These are phyloP conservation scores for Porogramme epimiltina DNA, from an alignment of 1,284 basidiomycete species.

Conservation along the genomic window DNA sequence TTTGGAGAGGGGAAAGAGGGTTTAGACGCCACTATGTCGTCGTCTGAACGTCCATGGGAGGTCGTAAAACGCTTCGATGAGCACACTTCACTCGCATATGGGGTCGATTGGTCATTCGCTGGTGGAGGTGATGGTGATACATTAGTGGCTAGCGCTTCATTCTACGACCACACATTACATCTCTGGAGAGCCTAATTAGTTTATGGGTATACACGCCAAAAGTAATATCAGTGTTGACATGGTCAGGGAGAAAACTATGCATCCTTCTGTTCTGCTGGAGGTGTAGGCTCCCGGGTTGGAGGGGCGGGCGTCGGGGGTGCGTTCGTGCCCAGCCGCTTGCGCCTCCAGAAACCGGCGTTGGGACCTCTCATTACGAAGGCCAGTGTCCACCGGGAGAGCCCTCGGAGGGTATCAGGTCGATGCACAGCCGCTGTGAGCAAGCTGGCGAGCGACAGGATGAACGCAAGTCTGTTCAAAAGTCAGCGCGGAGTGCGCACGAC, in stretches of 20 bases:
- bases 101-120: constrained; percentile 88
- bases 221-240: not conserved
- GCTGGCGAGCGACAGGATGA: constrained; percentile 63
- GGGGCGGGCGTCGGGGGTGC: constrained; percentile 21
- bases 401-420: constrained; percentile 62
- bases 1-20: constrained; percentile 13
- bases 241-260: not conserved
- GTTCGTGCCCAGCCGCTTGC: constrained; percentile 28
- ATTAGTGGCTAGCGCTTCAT: constrained; percentile 89
- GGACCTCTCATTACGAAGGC: constrained; percentile 65
- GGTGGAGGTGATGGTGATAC: constrained; percentile 36
- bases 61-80: constrained; percentile 69
- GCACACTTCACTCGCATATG: constrained; percentile 91
- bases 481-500: not conserved
- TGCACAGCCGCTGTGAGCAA: constrained; percentile 66
- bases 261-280: not conserved
- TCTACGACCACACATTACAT: constrained; percentile 90
- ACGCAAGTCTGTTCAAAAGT: constrained; percentile 39
- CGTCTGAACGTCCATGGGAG: constrained; percentile 29
- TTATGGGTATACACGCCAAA: not conserved
- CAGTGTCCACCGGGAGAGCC: constrained; percentile 70
- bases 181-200: constrained; percentile 69
- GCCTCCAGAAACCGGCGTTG: constrained; percentile 52
- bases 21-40: not conserved
- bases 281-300: constrained; percentile 10